phyloP scores from a whole-genome alignment of 129 eudicot species.

The Helianthus tuberosus region DNA sequence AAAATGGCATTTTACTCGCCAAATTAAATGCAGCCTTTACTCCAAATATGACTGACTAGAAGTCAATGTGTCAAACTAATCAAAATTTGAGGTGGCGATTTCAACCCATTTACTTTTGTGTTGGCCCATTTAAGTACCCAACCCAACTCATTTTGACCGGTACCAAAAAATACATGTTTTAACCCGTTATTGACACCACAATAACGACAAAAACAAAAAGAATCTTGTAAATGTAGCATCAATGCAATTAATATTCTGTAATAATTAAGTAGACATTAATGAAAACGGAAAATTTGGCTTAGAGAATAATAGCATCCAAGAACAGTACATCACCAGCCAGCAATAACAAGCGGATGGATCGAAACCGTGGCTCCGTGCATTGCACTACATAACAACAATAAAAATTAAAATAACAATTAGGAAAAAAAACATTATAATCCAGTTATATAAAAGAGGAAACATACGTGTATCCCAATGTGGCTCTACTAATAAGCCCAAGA shows the following conservation, averaged over 20 bases:
- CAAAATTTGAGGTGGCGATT: too few species aligned
- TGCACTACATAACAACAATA: conserved; percentile 52
- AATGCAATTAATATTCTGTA: conserved; percentile 9
- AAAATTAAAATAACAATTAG: conserved; percentile 17
- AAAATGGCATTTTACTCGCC: background rate
- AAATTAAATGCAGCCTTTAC: too few species aligned
- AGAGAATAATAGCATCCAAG: conserved; percentile 22
- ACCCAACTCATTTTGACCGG: background rate
- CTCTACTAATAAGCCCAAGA: conserved; percentile 90
- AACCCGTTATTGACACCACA: background rate
- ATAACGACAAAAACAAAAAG: background rate
- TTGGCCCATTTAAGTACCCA: too few species aligned
- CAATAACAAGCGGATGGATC: conserved; percentile 95
- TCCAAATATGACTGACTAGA: too few species aligned
- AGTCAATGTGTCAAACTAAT: too few species aligned
- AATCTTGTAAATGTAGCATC: conserved; percentile 3
- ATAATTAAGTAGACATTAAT: background rate
- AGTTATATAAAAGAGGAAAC: conserved; percentile 28
- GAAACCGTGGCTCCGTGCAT: conserved; percentile 92
- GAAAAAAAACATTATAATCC: background rate
- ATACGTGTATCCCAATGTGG: conserved; percentile 83
- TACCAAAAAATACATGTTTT: background rate
- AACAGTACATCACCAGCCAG: conserved; percentile 88
- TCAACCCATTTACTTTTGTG: too few species aligned
- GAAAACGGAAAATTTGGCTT: conserved; percentile 15